Evolutionary conservation across 1,284 basidiomycete genomes (phyloP), one percentile per base, ranked within the genome.

Genomic region (Cutaneotrichosporon sp.): DNA sequence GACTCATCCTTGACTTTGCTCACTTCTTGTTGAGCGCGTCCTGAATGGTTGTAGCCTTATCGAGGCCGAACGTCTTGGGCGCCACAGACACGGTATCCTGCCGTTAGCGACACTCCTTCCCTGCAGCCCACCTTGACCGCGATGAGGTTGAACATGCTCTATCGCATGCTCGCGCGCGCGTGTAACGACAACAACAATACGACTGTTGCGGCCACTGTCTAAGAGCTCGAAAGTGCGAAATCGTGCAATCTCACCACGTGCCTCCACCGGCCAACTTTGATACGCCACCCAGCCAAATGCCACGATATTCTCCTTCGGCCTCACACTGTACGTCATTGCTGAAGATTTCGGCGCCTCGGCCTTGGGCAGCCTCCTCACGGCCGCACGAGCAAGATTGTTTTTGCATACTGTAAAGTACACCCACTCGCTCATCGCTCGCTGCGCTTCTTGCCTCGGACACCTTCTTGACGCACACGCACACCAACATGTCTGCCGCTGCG

Each of bases 41-140:
- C 55, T 64, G 61, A 51, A 77, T 72, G 8, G 70, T 70, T 14
- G 64, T 58, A 14, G 69, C 63, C 13, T 68, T 61, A 34, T 69
- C 59, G 22, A 74, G 55, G 17, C 60, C 66, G 52, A 76, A 77
- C 10, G 70, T 66, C 46, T 68, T 70, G 2, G 75, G 72, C 14
- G 67, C 64, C 46, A 77, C 66, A 10, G 75, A 68, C 7, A 77
- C 67, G 10, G 74, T 76, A 55, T 77, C 75, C 75, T 76, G 52
- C 14, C 15, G 40, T 54, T 26, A 58, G 56, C 42, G n/a, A n/a
- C n/a, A n/a, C n/a, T n/a, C n/a, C n/a, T n/a, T n/a, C n/a, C n/a
- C n/a, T n/a, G n/a, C n/a, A n/a, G n/a, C 68, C 49, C 47, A 71
- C 71, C 61, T 58, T 64, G 33, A 73, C 64, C 55, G 61, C 65